Base-by-base conservation (phyloP, 495 filamentous ascomycete genomes). In the Podospora fimiseda region DNA sequence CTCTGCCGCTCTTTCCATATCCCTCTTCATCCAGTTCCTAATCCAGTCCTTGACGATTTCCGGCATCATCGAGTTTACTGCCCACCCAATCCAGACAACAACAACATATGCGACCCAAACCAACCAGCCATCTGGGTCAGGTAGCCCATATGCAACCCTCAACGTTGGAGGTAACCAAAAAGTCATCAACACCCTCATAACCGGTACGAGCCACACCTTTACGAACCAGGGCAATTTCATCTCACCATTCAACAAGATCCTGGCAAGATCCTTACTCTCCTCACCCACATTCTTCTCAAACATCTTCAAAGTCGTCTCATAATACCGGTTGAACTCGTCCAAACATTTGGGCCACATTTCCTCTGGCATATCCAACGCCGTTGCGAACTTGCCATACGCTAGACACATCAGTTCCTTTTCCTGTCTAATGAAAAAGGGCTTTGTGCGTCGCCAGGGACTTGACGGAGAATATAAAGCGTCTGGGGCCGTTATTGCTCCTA, bases 1-100 rank as follows among this genome's bases (percentile, higher is more conserved):
- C 52, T 55, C 44, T 13, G 39, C 56, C 39, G 42, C 57, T 14
- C 27, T 45, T 52, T 36, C 56, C 56, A 53, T 59, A 52, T 48
- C 52, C 4, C 36, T 47, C 47, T 16, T 15, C 48, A 55, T 55
- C 57, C 42, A 47, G 14, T 2, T 15, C n/a, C 11, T 18, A 9
- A 37, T 23, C 30, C 13, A 7, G 8, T 15, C 9, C 30, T 36
- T 48, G 14, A 44, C 38, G n/a, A 39, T 27, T 11, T 22, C 43
- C 14, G 54, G 49, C 0, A n/a, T 57, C 14, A 23, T 9, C 48
- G 21, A 42, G 19, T 58, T 38, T 21, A 51, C 19, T 16, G 22
- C 9, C 5, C 24, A 20, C 14, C 30, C 20, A 27, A 20, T 1
- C 33, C 43, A 47, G 13, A 53, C 47, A 4, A 52, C 8, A 14